These are phyloP conservation scores for Penicillium glabrum DNA, from an alignment of 2,329 filamentous ascomycete species.

Conservation along the genomic window DNA sequence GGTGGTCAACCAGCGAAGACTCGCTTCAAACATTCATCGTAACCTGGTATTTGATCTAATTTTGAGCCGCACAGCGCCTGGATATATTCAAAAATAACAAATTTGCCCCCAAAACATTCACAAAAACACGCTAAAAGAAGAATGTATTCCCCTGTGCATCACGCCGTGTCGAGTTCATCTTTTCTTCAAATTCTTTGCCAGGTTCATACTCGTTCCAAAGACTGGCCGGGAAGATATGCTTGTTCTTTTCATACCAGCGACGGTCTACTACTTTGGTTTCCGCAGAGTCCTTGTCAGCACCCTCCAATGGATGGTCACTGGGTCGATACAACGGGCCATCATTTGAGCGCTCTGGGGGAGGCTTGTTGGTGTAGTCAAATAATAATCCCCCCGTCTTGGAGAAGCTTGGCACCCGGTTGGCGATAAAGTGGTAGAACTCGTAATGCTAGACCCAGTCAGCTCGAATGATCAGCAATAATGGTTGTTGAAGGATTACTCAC, in stretches of 20 bases:
- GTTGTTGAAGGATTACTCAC: constrained; percentile 55
- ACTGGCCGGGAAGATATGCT: constrained; percentile 96
- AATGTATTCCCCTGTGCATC: constrained; percentile 90
- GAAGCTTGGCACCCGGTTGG: constrained; percentile 68
- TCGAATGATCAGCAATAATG: constrained; percentile 3
- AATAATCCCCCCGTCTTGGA: constrained; percentile 71
- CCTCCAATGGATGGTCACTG: constrained; percentile 65
- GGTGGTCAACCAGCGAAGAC: not conserved
- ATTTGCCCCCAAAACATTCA: not conserved
- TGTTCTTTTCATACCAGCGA: constrained; percentile 95
- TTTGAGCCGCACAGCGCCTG: constrained; percentile 10
- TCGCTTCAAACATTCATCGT: not conserved
- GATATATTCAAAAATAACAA: constrained; percentile 9
- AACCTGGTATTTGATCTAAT: constrained; percentile 4
- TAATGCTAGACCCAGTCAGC: constrained; percentile 67
- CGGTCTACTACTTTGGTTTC: constrained; percentile 93
- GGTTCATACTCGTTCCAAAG: constrained; percentile 95
- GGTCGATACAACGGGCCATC: constrained; percentile 47
- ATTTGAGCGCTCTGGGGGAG: constrained; percentile 27
- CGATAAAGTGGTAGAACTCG: constrained; percentile 94
- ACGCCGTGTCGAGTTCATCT: constrained; percentile 70
- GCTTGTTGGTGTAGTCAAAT: constrained; percentile 69
- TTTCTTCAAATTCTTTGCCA: constrained; percentile 68
- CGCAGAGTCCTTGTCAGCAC: constrained; percentile 72
- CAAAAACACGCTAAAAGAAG: constrained; percentile 61